These are phyloP conservation scores for Casaregolazyma lundiana DNA, from an alignment of 1,139 yeast species.

Conservation along the genomic window DNA sequence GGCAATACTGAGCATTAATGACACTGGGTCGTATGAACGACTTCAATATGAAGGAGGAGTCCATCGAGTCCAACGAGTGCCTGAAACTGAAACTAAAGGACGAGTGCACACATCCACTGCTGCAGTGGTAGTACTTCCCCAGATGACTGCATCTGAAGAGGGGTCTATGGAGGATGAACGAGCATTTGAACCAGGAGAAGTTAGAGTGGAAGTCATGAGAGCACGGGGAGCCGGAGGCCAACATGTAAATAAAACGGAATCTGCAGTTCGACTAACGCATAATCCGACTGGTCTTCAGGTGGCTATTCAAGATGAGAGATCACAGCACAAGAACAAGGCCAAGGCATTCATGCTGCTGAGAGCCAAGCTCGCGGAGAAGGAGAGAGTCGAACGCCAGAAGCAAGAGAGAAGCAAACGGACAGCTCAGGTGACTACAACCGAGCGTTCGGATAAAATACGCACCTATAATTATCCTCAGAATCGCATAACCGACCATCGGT, in stretches of 20 bases:
- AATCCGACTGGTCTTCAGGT: slow-evolving; percentile 88
- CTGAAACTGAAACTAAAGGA: slow-evolving; percentile 90
- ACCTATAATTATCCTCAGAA: slow-evolving; percentile 93
- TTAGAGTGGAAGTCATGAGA: slow-evolving; percentile 90
- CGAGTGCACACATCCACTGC: slow-evolving; percentile 94
- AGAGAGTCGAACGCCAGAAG: slow-evolving; percentile 58
- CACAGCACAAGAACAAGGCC: slow-evolving; percentile 94
- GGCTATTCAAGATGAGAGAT: slow-evolving; percentile 89
- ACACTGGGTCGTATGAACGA: slow-evolving; percentile 69
- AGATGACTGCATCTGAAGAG: slow-evolving; percentile 42
- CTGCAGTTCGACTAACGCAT: slow-evolving; percentile 92
- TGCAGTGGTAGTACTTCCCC: slow-evolving; percentile 91
- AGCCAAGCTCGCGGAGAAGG: slow-evolving; percentile 79
- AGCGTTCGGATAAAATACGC: slow-evolving; percentile 86
- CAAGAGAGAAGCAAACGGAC: slow-evolving; percentile 66
- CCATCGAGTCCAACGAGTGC: slow-evolving; percentile 91
- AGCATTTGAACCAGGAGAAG: slow-evolving; percentile 79
- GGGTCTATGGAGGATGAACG: slow-evolving; percentile 62
- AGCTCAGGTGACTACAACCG: slow-evolving; percentile 83
- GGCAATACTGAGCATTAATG: slow-evolving; percentile 69
- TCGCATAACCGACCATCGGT: slow-evolving; percentile 89
- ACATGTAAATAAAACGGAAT: slow-evolving; percentile 96
- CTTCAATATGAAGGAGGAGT: slow-evolving; percentile 90
- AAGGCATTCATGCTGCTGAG: slow-evolving; percentile 81
- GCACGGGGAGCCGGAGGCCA: slow-evolving; percentile 99